Evolutionary conservation across 2,329 filamentous ascomycete genomes (phyloP), one percentile per base, ranked within the genome.

Genomic region (Penicillium sp.): DNA sequence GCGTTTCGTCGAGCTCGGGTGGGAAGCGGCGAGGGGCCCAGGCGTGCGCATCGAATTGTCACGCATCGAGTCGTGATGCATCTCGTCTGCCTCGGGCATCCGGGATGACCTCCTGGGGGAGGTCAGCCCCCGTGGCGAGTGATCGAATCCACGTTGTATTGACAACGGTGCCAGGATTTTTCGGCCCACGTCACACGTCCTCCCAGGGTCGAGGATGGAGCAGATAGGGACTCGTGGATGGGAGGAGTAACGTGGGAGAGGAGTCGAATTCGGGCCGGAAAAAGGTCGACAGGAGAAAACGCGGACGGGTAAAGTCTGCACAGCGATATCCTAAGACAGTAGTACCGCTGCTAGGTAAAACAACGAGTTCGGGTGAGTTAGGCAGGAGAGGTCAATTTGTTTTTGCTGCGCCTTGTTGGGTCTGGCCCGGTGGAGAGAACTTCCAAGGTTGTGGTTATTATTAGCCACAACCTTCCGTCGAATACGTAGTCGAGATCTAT

Each of bases 71-170:
- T 58, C 52, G 45, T 57, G 51, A 57, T 51, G 57, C 67, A 69
- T 69, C 49, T 51, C 60, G 57, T 58, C 54, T 53, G 49, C 55
- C 47, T 50, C 46, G 51, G 57, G 52, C 57, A 54, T 58, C 50
- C 54, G 61, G 61, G 65, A 67, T 63, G 65, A 69, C 67, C 66
- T 66, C 66, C 65, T 62, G 42, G 62, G 62, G 63, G 66, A 69
- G 67, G 66, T 67, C 67, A 68, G 63, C 64, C 66, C 66, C 67
- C 64, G 61, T 51, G 38, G 51, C 59, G 50, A 49, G 55, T 55
- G 51, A 56, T 60, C 61, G 55, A 62, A 66, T 67, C 65, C 65
- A 66, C 66, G 61, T 63, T 66, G 64, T 60, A 42, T 59, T 57
- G 52, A 49, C 51, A 54, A 54, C 55, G 39, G 29, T 18, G 49